Conservation (phyloP, 2,329 filamentous ascomycete genomes). For the Beauveria medogensis region DNA sequence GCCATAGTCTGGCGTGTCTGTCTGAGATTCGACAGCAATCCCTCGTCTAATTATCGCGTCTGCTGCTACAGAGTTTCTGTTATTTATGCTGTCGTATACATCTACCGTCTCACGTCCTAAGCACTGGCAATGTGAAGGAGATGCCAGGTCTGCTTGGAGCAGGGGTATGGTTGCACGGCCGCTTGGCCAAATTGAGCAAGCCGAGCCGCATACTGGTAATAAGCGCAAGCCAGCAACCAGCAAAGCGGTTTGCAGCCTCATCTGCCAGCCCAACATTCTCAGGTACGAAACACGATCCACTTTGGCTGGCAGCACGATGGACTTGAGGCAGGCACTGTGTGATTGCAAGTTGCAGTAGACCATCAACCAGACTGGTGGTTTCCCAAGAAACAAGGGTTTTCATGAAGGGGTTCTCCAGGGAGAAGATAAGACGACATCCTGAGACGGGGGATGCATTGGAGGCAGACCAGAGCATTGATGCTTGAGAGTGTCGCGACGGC, state of each 20-base stretch:
- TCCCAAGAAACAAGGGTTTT: neutral
- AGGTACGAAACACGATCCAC: neutral
- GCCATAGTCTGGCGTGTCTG: neutral
- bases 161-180: too few relatives aligned
- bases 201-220: too few relatives aligned
- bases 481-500: too few relatives aligned
- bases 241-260: too few relatives aligned
- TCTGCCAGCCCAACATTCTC: neutral
- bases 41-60: too few relatives aligned
- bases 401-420: neutral
- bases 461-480: neutral
- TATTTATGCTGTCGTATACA: too few relatives aligned
- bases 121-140: neutral
- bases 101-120: neutral
- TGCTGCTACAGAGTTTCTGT: neutral
- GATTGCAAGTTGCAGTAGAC: neutral
- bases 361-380: neutral
- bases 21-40: neutral
- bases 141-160: too few relatives aligned
- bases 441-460: neutral
- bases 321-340: neutral
- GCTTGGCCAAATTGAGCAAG: too few relatives aligned
- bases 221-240: too few relatives aligned
- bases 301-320: neutral
- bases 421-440: constrained; percentile 1